Evolutionary conservation across 148 eudicot genomes (phyloP), one percentile per base, ranked within the genome.

Genomic region (Drosera capensis): DNA sequence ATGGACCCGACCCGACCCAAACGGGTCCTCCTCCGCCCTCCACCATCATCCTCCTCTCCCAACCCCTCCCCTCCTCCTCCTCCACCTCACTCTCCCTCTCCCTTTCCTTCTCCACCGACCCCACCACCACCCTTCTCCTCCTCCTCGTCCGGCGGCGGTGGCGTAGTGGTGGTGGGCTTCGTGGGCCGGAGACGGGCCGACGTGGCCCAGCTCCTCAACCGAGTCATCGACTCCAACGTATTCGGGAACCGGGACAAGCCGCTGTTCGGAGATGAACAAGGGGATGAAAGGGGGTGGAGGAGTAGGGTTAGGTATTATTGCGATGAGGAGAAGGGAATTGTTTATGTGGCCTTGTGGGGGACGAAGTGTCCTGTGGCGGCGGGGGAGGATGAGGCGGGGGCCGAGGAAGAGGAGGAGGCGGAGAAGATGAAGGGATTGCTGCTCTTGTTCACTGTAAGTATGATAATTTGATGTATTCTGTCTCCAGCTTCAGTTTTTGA

Each of bases 361-460:
- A 40, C 26, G 29, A 46, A 48, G 25, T 75, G 87, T 51, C 78
- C 75, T 0, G 71, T 64, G 12, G 34, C 65, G 48, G 36, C 45
- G 29, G 63, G 23, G 23, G 53, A 12, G 14, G 63, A 2, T 12
- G 38, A 43, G 16, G 11, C 20, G 14, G 23, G 38, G 39, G 40
- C 51, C 8, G 69, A 58, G 28, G 90, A 79, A 40, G 77, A 83
- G 25, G 68, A 48, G 0, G 83, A 87, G 36, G 62, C 70, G 17
- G 78, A 68, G 48, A 90, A 87, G 62, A 86, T 87, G 65, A 78
- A 83, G 47, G 96, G 77, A 3, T 48, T 80, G 86, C 80, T 87
- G 24, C 83, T 87, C 51, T 79, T 87, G 94, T 87, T 87, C 76
- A 72, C 82, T 56, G 96, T 87, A 46, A 65, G 76, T 55, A n/a